Percentiles rank a stretch among this genome's conserved stretches.
These are phyloP conservation scores for Peniophora sp. DNA, from an alignment of 1,284 basidiomycete genomes.

Conservation along the genomic window DNA sequence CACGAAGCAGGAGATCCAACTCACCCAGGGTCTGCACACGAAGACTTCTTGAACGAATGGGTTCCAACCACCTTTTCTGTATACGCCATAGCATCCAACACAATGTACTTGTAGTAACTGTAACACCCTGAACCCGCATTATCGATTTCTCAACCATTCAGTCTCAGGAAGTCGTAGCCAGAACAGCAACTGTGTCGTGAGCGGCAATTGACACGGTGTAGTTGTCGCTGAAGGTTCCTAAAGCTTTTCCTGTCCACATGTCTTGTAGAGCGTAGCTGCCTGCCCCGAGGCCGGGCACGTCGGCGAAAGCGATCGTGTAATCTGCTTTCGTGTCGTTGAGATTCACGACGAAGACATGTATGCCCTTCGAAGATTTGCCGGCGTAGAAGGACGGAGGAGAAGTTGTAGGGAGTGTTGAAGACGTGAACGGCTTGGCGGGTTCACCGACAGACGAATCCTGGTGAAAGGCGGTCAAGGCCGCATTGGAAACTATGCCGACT, in stretches of 20 bases:
- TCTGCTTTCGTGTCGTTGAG: constrained; percentile 27
- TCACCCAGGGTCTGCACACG: constrained; percentile 31
- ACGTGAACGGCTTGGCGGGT: constrained; percentile 39
- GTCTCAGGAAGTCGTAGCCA: constrained; percentile 10
- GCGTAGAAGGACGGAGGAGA: constrained; percentile 42
- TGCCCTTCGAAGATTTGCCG: constrained; percentile 40
- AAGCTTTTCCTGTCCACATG: constrained; percentile 42
- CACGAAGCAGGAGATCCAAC: constrained; percentile 39
- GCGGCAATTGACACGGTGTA: constrained; percentile 34
- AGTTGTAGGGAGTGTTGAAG: constrained; percentile 29
- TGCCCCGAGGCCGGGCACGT: constrained; percentile 34
- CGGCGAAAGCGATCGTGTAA: constrained; percentile 37
- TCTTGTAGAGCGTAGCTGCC: constrained; percentile 38
- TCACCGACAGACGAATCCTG: constrained; percentile 39
- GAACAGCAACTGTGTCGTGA: constrained; percentile 45
- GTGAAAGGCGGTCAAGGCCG: constrained; percentile 44
- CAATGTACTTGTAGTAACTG: neutral
- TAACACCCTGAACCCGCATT: neutral
- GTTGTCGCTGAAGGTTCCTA: constrained; percentile 32
- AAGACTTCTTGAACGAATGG: constrained; percentile 13
- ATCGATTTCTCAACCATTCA: neutral
- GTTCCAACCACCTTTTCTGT: neutral
- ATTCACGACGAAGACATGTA: constrained; percentile 49
- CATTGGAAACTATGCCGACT: constrained; percentile 38
- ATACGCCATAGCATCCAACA: neutral